These are phyloP conservation scores for Herpetospermum pedunculosum DNA, from an alignment of 306 rosid species.

Conservation along the genomic window DNA sequence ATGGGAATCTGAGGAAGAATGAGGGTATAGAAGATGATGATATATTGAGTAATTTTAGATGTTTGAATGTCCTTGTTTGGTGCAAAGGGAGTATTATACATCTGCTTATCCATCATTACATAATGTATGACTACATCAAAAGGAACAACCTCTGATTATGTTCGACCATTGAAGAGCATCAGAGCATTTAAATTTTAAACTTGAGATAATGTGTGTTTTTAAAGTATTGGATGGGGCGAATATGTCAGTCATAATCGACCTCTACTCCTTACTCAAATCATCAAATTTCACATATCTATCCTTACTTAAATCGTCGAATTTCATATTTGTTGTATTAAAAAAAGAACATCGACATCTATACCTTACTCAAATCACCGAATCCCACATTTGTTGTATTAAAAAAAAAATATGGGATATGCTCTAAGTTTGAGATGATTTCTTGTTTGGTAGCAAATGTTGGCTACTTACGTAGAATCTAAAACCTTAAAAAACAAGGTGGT, in stretches of 20 bases:
- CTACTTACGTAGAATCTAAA: neutral
- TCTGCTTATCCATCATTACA: neutral
- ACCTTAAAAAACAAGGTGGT: neutral
- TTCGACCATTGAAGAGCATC: neutral
- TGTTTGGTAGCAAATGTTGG: neutral
- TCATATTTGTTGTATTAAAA: no score
- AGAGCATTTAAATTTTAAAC: neutral
- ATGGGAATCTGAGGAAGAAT: neutral
- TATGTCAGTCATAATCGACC: no score
- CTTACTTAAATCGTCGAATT: no score
- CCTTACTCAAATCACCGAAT: no score
- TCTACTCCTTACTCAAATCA: no score
- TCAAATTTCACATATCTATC: no score
- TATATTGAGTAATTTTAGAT: neutral
- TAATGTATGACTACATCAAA: neutral
- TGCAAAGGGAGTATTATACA: neutral
- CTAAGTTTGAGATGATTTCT: neutral
- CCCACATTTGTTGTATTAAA: no score
- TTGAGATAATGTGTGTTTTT: neutral
- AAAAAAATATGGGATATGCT: no score
- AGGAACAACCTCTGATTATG: neutral
- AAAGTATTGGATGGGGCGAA: no score
- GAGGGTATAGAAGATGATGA: no score
- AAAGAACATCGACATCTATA: no score
- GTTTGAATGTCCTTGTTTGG: neutral